These are phyloP conservation scores for Trichoderma harzianum DNA, from an alignment of 2,329 filamentous ascomycete species.

Conservation along the genomic window DNA sequence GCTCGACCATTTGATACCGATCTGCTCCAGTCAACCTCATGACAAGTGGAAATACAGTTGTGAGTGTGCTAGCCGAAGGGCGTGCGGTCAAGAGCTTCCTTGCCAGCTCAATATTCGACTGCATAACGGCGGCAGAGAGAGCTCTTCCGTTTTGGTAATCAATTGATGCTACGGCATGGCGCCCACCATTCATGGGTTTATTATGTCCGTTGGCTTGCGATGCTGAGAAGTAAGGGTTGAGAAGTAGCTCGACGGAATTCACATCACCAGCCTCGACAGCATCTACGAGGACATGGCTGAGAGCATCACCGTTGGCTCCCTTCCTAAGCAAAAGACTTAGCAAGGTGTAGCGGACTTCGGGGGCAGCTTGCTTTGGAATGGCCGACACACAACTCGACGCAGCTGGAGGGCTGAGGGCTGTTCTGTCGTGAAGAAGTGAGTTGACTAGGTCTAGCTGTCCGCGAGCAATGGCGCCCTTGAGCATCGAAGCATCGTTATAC, in stretches of 20 bases:
- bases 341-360: constrained; percentile 44
- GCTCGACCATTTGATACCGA: constrained; percentile 47
- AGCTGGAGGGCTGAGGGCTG: constrained; percentile 40
- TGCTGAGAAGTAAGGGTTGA: constrained; percentile 43
- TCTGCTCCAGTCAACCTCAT: constrained; percentile 40
- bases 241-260: constrained; percentile 46
- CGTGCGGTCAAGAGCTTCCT: constrained; percentile 45
- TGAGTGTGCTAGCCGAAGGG: constrained; percentile 46
- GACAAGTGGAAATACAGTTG: constrained; percentile 47
- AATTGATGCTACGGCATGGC: constrained; percentile 50
- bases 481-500: constrained; percentile 47
- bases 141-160: constrained; percentile 52
- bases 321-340: constrained; percentile 47
- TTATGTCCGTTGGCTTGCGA: constrained; percentile 22
- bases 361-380: constrained; percentile 45
- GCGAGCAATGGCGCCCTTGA: constrained; percentile 46
- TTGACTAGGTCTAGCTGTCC: constrained; percentile 46
- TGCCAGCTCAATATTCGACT: constrained; percentile 43
- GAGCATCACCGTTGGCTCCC: constrained; percentile 45
- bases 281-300: constrained; percentile 51
- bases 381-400: constrained; percentile 50
- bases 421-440: constrained; percentile 45
- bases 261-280: constrained; percentile 48
- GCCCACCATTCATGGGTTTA: constrained; percentile 33
- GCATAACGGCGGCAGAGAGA: constrained; percentile 46